Percentiles rank a stretch among this genome's conserved stretches.
These are phyloP conservation scores for Citrus glauca DNA, from an alignment of 345 rosid genomes.

Conservation along the genomic window DNA sequence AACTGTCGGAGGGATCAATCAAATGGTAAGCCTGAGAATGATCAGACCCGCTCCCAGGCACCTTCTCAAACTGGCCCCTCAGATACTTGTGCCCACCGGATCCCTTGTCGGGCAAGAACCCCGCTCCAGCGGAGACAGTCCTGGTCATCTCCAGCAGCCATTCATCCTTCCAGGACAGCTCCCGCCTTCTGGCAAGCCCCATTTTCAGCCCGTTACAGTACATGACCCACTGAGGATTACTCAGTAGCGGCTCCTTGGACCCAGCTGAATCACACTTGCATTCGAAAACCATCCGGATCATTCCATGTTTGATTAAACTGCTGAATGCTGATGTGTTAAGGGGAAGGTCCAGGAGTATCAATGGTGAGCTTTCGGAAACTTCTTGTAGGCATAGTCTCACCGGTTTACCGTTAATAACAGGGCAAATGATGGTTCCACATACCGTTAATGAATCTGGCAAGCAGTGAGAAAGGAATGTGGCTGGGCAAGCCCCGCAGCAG, in stretches of 20 bases:
- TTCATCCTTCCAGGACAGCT: constrained; percentile 10
- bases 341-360: constrained; percentile 14
- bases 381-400: constrained; percentile 17
- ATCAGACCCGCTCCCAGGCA: not conserved
- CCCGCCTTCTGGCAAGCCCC: constrained; percentile 14
- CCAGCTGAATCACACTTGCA: not conserved
- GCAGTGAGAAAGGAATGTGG: not conserved
- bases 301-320: not conserved
- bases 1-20: constrained; percentile 12
- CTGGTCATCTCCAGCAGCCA: constrained; percentile 15
- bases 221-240: constrained; percentile 12
- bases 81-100: constrained; percentile 18
- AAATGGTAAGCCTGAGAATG: constrained; percentile 21
- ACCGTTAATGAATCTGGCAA: not conserved
- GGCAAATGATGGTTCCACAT: constrained; percentile 24
- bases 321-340: constrained; percentile 10
- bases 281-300: constrained; percentile 5
- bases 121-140: constrained; percentile 20
- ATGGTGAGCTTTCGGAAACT: not conserved
- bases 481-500: not conserved
- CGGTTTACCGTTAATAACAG: not conserved
- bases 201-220: constrained; percentile 21
- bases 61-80: constrained; percentile 26
- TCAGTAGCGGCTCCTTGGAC: not conserved
- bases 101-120: constrained; percentile 11